Base-by-base conservation (phyloP, 441 rosid species). In the Gossypium lobatum region DNA sequence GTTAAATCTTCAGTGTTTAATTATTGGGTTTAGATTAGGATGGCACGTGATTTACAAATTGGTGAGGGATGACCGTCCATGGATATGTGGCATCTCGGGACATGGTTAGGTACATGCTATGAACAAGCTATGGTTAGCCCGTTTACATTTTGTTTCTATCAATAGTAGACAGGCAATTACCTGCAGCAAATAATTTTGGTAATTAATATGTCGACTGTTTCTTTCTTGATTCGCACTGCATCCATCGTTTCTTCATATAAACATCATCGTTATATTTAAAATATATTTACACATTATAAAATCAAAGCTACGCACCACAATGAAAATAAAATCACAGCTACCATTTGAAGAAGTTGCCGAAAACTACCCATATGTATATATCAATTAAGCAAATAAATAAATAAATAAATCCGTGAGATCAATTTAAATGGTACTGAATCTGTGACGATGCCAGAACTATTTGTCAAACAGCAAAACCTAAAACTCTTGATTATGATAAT, bases 151-250 rank as follows among this genome's bases (percentile, higher is more conserved):
- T 46, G 2, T 23, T 13, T 50, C 21, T 25, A 25, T 16, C 2
- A 6, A n/a, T n/a, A 39, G 21, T 28, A 8, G 58, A 46, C 71
- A 66, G 39, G 39, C 23, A 8, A 25, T n/a, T 48, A n/a, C 72
- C 37, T 17, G 21, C 55, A 67, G 45, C 23, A 48, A 68, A 48
- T 54, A 31, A 53, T 70, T 17, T 70, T 53, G 20, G 53, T 31
- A 31, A 31, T 59, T 59, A 59, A 25, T 34, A 64, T 73, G 76
- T 76, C 37, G 37, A 31, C 78, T 80, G 80, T 78, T 31, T 54
- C 76, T 78, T 70, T 82, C 87, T 78, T 80, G 8, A 55, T 73
- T 54, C 65, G 46, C 31, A 67, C 70, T 57, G 1, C 37, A 63
- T 37, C 74, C 26, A 53, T 2, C 45, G 4, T 39, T 34, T 54